phyloP scores from a whole-genome alignment of 202 grass and related monocot species.

The Alloteropsis angusta region DNA sequence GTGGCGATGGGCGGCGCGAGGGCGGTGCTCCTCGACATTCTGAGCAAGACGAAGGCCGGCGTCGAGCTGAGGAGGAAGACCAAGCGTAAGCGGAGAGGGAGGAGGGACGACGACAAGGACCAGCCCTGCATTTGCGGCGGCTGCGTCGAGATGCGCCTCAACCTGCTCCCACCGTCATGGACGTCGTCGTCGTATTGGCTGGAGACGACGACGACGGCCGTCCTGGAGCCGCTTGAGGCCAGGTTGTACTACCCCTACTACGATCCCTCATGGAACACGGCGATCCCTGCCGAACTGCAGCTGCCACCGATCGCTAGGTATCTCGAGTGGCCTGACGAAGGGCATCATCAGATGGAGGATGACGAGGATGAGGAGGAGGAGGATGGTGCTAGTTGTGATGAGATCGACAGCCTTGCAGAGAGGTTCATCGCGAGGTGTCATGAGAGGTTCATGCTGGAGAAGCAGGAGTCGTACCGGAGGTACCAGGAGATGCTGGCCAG shows the following conservation, averaged over 20 bases:
- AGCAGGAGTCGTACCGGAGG: slow-evolving; percentile 72
- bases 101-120: neutral
- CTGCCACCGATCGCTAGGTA: slow-evolving; percentile 2
- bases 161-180: neutral
- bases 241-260: slow-evolving; percentile 40
- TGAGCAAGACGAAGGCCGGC: neutral
- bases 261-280: slow-evolving; percentile 45
- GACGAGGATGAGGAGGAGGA: neutral
- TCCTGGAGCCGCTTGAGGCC: neutral
- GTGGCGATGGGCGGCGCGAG: slow-evolving; percentile 11
- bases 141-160: neutral
- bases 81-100: neutral
- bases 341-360: neutral
- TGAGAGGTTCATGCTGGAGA: slow-evolving; percentile 68
- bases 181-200: neutral
- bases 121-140: neutral
- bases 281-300: slow-evolving; percentile 34
- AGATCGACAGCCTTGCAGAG: slow-evolving; percentile 66
- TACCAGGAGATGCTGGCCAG: slow-evolving; percentile 75
- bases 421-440: slow-evolving; percentile 71
- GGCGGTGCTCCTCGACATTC: neutral
- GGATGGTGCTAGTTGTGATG: slow-evolving; percentile 17
- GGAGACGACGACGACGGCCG: neutral
- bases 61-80: slow-evolving; percentile 5
- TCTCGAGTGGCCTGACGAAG: slow-evolving; percentile 37